These are phyloP conservation scores for Paraphaeosphaeria sporulosa DNA, from an alignment of 2,329 filamentous ascomycete genomes.

Conservation along the genomic window DNA sequence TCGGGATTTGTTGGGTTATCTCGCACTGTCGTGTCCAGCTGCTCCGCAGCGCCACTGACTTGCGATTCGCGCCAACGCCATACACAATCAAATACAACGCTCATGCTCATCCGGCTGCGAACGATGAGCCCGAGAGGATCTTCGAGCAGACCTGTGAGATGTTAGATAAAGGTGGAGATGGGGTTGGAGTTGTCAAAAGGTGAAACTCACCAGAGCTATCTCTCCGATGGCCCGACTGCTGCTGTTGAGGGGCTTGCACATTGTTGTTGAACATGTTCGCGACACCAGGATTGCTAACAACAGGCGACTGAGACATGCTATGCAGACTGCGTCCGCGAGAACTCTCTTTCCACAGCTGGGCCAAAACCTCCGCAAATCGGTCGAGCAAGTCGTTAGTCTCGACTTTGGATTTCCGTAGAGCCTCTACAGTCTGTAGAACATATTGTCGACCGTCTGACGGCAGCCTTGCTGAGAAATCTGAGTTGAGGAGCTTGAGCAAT, in stretches of 20 bases:
- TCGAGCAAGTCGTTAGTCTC: conserved; percentile 81
- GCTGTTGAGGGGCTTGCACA: conserved; percentile 22
- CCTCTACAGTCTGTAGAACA: conserved; percentile 74
- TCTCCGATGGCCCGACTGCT: conserved; percentile 32
- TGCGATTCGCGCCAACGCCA: conserved; percentile 83
- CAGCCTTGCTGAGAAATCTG: conserved; percentile 72
- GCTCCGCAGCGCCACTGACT: conserved; percentile 54
- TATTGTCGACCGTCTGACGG: conserved; percentile 71
- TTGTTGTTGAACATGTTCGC: conserved; percentile 44
- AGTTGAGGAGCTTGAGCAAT: conserved; percentile 77
- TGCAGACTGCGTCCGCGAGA: conserved; percentile 47
- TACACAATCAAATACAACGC: conserved; percentile 82
- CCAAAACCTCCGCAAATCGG: conserved; percentile 83
- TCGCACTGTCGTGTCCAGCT: conserved; percentile 71
- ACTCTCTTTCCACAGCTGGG: conserved; percentile 79
- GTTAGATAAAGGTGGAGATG: background rate
- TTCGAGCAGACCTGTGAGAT: conserved; percentile 56
- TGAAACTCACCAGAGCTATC: conserved; percentile 26
- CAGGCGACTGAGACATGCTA: conserved; percentile 48
- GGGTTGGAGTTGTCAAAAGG: background rate
- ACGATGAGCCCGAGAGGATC: conserved; percentile 81
- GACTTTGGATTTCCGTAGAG: conserved; percentile 76
- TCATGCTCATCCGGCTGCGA: conserved; percentile 85
- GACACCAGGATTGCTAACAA: conserved; percentile 40
- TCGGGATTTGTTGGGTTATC: conserved; percentile 89